Evolutionary conservation across 202 grass and related monocot genomes (phyloP).

Genomic region (Carex arenaria): DNA sequence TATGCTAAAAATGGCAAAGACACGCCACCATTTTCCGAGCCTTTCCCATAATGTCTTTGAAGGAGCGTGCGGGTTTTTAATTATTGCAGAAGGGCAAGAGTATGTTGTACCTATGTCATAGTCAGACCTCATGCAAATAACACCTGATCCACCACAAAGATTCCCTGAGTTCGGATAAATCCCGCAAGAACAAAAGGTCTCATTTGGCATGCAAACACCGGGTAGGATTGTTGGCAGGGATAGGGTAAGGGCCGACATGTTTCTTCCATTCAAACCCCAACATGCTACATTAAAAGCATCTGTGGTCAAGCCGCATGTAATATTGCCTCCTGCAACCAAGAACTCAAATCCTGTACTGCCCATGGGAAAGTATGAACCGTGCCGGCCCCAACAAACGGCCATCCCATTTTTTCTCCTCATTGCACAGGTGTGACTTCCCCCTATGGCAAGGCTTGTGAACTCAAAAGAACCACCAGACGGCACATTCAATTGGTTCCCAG

Average conservation of each 20-base stretch:
- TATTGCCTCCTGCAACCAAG: not conserved
- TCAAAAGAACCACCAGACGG: not conserved
- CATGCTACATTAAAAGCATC: not conserved
- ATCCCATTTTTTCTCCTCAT: not conserved
- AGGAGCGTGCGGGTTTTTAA: not conserved
- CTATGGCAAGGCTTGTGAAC: not conserved
- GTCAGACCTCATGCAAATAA: not conserved
- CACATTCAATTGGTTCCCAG: not conserved
- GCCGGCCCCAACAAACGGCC: not conserved
- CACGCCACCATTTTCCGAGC: not conserved
- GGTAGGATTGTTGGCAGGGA: not conserved
- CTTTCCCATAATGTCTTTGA: not conserved
- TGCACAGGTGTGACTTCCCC: not conserved
- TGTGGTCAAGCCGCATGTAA: not conserved
- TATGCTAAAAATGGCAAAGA: not conserved
- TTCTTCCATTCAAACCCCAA: not conserved
- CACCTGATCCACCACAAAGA: not conserved
- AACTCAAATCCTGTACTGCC: conserved; percentile 6
- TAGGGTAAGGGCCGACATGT: not conserved
- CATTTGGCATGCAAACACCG: not conserved
- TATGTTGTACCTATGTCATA: not conserved
- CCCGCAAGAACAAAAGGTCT: not conserved
- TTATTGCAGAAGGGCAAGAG: not conserved
- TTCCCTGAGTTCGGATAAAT: not conserved
- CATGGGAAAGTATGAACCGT: not conserved